Evolutionary conservation across 2,329 filamentous ascomycete genomes (phyloP), one percentile per base, ranked within the genome.

Genomic region (Lasiodiplodia sp.): DNA sequence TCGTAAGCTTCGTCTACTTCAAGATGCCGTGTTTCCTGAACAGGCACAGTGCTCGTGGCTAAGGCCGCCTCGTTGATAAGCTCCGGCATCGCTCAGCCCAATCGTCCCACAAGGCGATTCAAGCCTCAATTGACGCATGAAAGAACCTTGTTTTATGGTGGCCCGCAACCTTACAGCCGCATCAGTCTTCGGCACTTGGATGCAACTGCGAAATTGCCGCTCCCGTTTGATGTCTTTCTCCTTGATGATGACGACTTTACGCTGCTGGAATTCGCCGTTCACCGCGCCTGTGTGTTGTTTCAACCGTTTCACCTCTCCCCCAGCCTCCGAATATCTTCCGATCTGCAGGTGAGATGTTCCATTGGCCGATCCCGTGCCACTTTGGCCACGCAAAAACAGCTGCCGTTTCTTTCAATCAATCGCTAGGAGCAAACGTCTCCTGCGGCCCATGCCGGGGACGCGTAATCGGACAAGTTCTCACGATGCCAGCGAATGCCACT

Each of bases 1-100:
- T 64, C 60, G 60, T 64, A 37, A 64, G 60, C 60, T 23, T 52
- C 60, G 60, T 64, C 60, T 64, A 63, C 57, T 63, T 49, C 58
- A 63, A 16, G 14, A n/a, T 25, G 58, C 40, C 58, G 37, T 11
- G 5, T 23, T 18, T 16, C 58, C 25, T 12, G 40, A 63, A 63
- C 6, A 10, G 58, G 58, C 58, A 11, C 44, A 28, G 58, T 34
- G n/a, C 38, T 51, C 28, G 44, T 51, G 44, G 40, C 40, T 6
- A 8, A 63, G 44, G 18, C 44, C 44, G 49, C 25, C 3, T 34
- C 44, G 58, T 18, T 52, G 44, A 52, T 51, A 37, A 25, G 25
- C 37, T 14, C 60, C 44, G 44, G 60, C 60, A 38, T 40, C 60
- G 60, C 44, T 12, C 60, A 64, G 47, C 28, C 57, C 21, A 37